phyloP scores from a whole-genome alignment of 2,329 filamentous ascomycete genomes.

The Verticillium nubilum region DNA sequence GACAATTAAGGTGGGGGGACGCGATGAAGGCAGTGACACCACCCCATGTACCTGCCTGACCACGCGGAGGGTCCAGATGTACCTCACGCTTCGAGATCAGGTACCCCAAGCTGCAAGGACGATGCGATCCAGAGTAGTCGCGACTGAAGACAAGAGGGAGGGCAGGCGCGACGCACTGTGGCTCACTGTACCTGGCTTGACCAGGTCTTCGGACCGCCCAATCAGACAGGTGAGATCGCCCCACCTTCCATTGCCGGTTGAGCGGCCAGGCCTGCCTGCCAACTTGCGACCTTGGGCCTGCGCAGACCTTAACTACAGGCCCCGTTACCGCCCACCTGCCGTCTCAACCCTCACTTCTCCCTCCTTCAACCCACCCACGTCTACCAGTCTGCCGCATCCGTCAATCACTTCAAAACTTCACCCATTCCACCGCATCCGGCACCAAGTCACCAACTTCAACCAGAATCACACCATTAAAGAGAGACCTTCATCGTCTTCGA shows the following conservation, averaged over 20 bases:
- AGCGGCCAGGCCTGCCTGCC: background rate
- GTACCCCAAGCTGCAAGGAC: background rate
- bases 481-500: background rate
- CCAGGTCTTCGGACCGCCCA: background rate
- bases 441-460: background rate
- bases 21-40: background rate
- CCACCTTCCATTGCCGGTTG: background rate
- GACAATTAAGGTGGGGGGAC: background rate
- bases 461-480: background rate
- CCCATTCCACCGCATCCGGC: background rate
- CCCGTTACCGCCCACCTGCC: background rate
- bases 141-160: background rate
- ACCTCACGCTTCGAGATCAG: background rate
- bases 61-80: background rate
- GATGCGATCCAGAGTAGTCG: background rate
- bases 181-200: background rate
- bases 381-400: background rate
- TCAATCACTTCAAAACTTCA: background rate
- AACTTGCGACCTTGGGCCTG: background rate
- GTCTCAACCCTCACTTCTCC: background rate
- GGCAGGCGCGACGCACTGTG: background rate
- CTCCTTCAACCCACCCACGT: background rate
- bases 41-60: background rate
- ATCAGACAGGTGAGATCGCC: background rate
- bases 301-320: background rate